Evolutionary conservation across 768 basidiomycete species (phyloP), one percentile per base, ranked within the genome.

Genomic region (Boletus patriciae): DNA sequence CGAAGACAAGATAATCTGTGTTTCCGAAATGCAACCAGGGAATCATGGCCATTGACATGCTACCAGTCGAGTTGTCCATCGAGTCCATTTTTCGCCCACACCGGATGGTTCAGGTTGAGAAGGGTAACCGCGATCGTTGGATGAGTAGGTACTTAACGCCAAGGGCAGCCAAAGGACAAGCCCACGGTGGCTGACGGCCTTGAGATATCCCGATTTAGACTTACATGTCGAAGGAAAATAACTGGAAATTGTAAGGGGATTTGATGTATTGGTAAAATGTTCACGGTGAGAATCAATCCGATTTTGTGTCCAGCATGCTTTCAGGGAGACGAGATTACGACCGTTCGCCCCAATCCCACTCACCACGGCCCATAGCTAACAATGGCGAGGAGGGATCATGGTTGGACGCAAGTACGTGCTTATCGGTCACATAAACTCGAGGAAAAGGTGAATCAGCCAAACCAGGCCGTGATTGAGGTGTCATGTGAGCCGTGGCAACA

Each of bases 1-100:
- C 62, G 75, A 94, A 94, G 70, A 83, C 74, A 12, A 92, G 77
- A 49, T 76, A 74, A 59, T 91, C 89, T 0, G 84, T 83, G 0
- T 75, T 73, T 21, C 79, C 78, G 61, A 90, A 87, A 67, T 92
- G 90, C 16, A 92, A 72, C 70, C 80, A 90, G 2, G 87, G 82
- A 2, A 75, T 77, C 88, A 89, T 90, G 76, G 69, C 40, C 34
- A 60, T 65, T 37, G 60, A 63, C 49, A 59, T 60, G 27, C 51
- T 61, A 18, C 15, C 15, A 6, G 56, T 55, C 11, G 65, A 57
- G 19, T 46, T 59, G 57, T 18, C 45, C 55, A 43, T 54, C 52
- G 44, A 37, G n/a, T 11, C 16, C 36, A n/a, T 50, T 19, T 33
- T 11, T 42, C 4, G 9, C 33, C 21, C n/a, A 59, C 23, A 23